Percentiles rank a stretch among this genome's conserved stretches.
These are phyloP conservation scores for Myxozyma lipomycoides DNA, from an alignment of 805 yeast genomes.

Conservation along the genomic window DNA sequence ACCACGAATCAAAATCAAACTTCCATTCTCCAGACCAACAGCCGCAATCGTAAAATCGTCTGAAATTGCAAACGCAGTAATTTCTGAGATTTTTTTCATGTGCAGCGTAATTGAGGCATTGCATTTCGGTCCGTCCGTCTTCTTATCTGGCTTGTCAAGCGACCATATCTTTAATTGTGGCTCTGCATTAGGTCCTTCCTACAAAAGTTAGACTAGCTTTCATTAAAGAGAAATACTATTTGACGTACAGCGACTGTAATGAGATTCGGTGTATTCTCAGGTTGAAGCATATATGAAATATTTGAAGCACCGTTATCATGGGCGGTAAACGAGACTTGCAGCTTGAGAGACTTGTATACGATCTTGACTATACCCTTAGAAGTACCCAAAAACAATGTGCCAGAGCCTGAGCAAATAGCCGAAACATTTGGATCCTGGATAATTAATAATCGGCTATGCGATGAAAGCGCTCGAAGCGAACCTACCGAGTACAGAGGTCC, in stretches of 20 bases:
- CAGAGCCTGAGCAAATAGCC: conserved; percentile 56
- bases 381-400: conserved; percentile 58
- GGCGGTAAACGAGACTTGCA: conserved; percentile 54
- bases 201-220: neutral
- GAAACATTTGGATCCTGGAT: conserved; percentile 58
- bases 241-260: conserved; percentile 53
- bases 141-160: conserved; percentile 43
- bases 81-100: conserved; percentile 71
- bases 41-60: conserved; percentile 60
- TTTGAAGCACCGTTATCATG: conserved; percentile 57
- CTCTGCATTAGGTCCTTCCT: conserved; percentile 59
- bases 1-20: conserved; percentile 76
- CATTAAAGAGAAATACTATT: neutral
- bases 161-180: conserved; percentile 71
- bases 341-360: conserved; percentile 48
- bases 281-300: conserved; percentile 53
- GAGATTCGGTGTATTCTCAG: conserved; percentile 50
- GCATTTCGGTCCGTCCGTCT: conserved; percentile 42
- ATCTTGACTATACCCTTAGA: conserved; percentile 53
- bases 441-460: neutral
- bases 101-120: conserved; percentile 59
- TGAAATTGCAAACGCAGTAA: conserved; percentile 56
- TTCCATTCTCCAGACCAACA: conserved; percentile 80
- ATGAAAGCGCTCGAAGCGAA: neutral
- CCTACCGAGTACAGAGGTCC: conserved; percentile 61